Evolutionary conservation across 1,284 basidiomycete genomes (phyloP).

Genomic region (Mrakiaceae sp.): DNA sequence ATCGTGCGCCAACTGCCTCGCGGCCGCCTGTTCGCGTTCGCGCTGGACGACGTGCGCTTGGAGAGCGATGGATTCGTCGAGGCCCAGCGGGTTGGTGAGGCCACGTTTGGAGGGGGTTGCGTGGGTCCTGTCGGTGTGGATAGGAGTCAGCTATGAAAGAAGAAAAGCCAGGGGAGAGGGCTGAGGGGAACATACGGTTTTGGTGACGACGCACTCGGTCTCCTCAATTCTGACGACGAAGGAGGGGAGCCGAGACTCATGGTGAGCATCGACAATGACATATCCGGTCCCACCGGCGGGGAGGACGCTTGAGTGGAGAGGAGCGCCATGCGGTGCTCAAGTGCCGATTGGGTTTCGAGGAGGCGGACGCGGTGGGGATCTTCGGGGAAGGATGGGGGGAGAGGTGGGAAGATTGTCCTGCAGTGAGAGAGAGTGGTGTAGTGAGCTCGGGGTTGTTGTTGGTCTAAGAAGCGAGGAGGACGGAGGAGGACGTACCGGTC

Average conservation of each 20-base stretch:
- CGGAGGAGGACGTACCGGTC: neutral
- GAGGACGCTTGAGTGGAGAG: neutral
- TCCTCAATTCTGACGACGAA: too few species aligned
- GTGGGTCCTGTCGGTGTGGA: neutral
- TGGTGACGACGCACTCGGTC: too few species aligned
- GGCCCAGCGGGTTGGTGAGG: neutral
- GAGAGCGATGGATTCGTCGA: conserved; percentile 1
- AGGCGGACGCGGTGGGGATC: conserved; percentile 1
- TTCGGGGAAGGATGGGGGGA: neutral
- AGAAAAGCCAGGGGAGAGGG: too few species aligned
- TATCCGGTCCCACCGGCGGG: neutral
- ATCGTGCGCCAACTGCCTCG: neutral
- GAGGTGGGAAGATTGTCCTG: conserved; percentile 2
- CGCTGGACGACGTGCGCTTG: conserved; percentile 2
- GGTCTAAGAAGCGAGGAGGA: neutral
- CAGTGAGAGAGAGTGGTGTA: neutral
- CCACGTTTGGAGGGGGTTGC: neutral
- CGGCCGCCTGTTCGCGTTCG: neutral
- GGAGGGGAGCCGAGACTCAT: too few species aligned
- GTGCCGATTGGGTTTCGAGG: neutral
- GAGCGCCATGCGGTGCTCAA: conserved; percentile 1
- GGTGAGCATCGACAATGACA: too few species aligned
- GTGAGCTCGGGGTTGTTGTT: neutral
- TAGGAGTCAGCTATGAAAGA: too few species aligned
- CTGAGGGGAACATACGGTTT: too few species aligned